Conservation (phyloP, 2,329 filamentous ascomycete species). For the Colletotrichum zoysiae region DNA sequence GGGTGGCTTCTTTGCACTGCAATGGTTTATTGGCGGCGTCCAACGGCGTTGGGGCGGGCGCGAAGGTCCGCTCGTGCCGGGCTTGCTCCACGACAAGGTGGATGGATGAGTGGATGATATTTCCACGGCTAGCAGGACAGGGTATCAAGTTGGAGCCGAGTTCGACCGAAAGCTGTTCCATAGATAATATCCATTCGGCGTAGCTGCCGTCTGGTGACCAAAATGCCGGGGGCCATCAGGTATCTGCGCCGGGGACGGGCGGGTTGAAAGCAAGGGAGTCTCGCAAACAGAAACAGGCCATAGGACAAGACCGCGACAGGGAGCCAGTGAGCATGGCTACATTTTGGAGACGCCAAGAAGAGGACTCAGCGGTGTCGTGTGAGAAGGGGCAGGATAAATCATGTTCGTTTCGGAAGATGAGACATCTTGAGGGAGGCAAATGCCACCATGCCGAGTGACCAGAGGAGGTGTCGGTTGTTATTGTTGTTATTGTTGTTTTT, state of each 20-base stretch:
- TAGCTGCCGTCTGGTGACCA: conserved; percentile 16
- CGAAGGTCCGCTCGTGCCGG: conserved; percentile 23
- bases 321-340: conserved; percentile 12
- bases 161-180: conserved; percentile 10
- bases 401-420: conserved; percentile 36
- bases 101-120: background rate
- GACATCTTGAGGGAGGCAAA: conserved; percentile 13
- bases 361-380: conserved; percentile 13
- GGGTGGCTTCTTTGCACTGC: conserved; percentile 34
- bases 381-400: conserved; percentile 17
- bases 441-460: background rate
- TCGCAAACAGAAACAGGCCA: conserved; percentile 31
- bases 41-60: conserved; percentile 29
- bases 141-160: conserved; percentile 15
- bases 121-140: conserved; percentile 23
- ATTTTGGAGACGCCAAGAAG: conserved; percentile 26
- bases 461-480: background rate
- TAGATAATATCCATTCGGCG: background rate
- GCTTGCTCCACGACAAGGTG: conserved; percentile 10
- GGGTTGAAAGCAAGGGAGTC: conserved; percentile 19
- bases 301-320: conserved; percentile 26
- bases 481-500: background rate
- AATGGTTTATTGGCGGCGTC: background rate
- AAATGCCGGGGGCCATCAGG: background rate
- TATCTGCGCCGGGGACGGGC: background rate